Conservation (phyloP, 352 stramenopile species). For the Globisporangium radiosum region DNA sequence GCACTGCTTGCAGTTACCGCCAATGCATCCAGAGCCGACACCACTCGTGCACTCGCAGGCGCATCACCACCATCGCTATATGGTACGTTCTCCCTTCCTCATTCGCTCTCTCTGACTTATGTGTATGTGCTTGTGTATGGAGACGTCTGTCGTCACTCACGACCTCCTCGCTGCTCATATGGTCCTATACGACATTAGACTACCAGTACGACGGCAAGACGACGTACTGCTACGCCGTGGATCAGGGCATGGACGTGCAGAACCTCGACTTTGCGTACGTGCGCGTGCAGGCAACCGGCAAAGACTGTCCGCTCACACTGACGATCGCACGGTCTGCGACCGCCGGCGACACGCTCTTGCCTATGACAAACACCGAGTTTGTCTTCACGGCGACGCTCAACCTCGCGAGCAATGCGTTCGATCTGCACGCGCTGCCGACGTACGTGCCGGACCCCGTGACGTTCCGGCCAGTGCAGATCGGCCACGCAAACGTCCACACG, state of each 20-base stretch:
- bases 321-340: conserved; percentile 36
- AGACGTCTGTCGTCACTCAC: neutral
- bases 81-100: conserved; percentile 19
- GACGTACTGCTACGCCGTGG: conserved; percentile 79
- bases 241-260: conserved; percentile 63
- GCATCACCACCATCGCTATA: conserved; percentile 42
- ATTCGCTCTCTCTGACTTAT: neutral
- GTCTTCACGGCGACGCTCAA: conserved; percentile 73
- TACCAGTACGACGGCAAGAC: conserved; percentile 69
- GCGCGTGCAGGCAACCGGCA: conserved; percentile 28
- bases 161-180: neutral
- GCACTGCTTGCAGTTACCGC: neutral
- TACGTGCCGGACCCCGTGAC: conserved; percentile 50
- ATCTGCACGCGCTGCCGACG: conserved; percentile 51
- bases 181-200: conserved; percentile 24
- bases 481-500: conserved; percentile 72
- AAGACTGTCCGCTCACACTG: conserved; percentile 56
- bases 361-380: conserved; percentile 43
- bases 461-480: conserved; percentile 53
- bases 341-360: conserved; percentile 19
- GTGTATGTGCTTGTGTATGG: neutral
- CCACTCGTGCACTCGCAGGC: conserved; percentile 5
- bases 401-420: conserved; percentile 55
- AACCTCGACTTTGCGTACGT: conserved; percentile 72
- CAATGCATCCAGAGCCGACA: neutral